Percentiles rank a stretch among this genome's conserved stretches.
Evolutionary conservation across 1,139 yeast genomes (phyloP).

Genomic region (Maudiozyma humilis): DNA sequence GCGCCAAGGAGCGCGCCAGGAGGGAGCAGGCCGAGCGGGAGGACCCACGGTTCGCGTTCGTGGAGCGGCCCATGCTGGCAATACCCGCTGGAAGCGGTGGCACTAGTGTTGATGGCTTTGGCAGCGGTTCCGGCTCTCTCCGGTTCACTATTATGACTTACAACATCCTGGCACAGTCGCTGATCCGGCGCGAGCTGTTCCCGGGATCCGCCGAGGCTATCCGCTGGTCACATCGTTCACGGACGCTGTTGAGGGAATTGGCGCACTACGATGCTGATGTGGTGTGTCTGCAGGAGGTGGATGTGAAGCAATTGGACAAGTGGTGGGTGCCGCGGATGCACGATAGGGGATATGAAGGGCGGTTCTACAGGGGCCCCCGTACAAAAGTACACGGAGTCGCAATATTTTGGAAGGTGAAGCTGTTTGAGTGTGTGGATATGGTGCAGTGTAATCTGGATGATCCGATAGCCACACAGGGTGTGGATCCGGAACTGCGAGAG

Average conservation of each 20-base stretch:
- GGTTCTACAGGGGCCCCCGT: conserved; percentile 42
- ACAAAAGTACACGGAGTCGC: conserved; percentile 69
- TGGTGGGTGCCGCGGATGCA: conserved; percentile 52
- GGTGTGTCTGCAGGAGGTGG: conserved; percentile 72
- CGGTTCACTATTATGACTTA: conserved; percentile 49
- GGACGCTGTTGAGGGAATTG: conserved; percentile 51
- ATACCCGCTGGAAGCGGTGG: too few species aligned
- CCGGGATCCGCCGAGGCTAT: conserved; percentile 70
- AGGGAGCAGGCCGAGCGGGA: not conserved
- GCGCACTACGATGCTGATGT: conserved; percentile 56
- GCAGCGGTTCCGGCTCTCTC: not conserved
- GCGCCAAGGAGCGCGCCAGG: conserved; percentile 4
- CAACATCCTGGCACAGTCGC: conserved; percentile 65
- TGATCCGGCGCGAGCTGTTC: conserved; percentile 60
- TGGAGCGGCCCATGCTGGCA: not conserved
- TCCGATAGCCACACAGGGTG: conserved; percentile 25
- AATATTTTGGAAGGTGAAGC: conserved; percentile 41
- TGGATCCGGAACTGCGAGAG: too few species aligned
- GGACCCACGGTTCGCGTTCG: conserved; percentile 4
- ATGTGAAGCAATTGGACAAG: conserved; percentile 45
- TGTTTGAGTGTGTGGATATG: conserved; percentile 40
- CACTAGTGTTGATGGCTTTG: not conserved
- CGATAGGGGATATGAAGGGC: conserved; percentile 45
- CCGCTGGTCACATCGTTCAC: conserved; percentile 63
- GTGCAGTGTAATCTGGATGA: conserved; percentile 50